Percentiles rank a stretch among this genome's conserved stretches.
phyloP scores from a whole-genome alignment of 306 rosid species.

The Dalbergia oliveri region DNA sequence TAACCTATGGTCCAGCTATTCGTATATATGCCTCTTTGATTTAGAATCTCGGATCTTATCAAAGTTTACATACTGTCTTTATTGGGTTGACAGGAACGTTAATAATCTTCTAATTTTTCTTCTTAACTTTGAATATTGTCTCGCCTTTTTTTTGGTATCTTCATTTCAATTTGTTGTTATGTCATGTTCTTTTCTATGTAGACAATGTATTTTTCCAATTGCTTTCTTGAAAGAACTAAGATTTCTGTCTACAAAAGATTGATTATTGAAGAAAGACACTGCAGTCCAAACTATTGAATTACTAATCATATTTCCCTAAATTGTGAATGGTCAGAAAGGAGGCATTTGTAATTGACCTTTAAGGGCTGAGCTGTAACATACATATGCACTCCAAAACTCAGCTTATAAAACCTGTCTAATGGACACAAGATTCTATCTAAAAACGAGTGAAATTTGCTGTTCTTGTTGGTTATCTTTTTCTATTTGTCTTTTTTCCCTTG shows the following conservation, averaged over 20 bases:
- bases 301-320: constrained; percentile 22
- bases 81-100: constrained; percentile 30
- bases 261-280: constrained; percentile 13
- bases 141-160: constrained; percentile 20
- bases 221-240: constrained; percentile 5
- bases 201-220: constrained; percentile 16
- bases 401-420: constrained; percentile 30
- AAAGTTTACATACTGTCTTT: constrained; percentile 6
- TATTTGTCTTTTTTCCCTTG: constrained; percentile 11
- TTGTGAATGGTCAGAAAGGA: constrained; percentile 18
- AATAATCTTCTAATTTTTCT: constrained; percentile 21
- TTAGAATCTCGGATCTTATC: not conserved
- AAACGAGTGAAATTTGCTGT: constrained; percentile 11
- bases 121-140: constrained; percentile 1
- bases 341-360: constrained; percentile 29
- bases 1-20: constrained; percentile 18
- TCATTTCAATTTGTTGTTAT: constrained; percentile 9
- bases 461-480: not conserved
- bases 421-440: constrained; percentile 8
- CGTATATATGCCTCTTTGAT: constrained; percentile 30
- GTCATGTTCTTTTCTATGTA: constrained; percentile 21
- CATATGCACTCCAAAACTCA: not conserved
- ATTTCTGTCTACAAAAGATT: constrained; percentile 24
- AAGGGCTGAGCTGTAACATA: constrained; percentile 27
- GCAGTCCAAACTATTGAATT: not conserved